Conservation (phyloP, 2,329 filamentous ascomycete genomes). For the Penicillium sp. region DNA sequence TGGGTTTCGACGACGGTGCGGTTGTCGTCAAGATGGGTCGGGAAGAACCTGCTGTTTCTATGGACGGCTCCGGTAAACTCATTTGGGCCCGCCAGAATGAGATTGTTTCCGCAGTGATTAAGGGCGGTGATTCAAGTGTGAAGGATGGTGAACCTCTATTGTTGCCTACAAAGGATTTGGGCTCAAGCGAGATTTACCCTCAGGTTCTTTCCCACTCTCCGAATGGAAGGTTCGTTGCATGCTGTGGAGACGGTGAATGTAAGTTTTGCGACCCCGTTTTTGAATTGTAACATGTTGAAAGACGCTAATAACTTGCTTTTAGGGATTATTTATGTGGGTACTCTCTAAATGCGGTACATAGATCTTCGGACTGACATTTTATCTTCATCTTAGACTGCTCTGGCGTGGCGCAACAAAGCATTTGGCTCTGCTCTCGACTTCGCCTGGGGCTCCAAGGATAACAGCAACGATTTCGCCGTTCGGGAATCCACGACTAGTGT, state of each 20-base stretch:
- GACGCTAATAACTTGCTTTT: neutral
- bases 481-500: conserved; percentile 92
- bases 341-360: neutral
- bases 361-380: neutral
- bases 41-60: conserved; percentile 95
- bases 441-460: conserved; percentile 94
- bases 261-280: conserved; percentile 42
- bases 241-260: conserved; percentile 98
- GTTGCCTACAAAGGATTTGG: conserved; percentile 90
- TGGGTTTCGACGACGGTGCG: conserved; percentile 96
- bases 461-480: conserved; percentile 98
- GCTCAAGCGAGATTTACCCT: conserved; percentile 94
- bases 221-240: conserved; percentile 86
- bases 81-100: conserved; percentile 97
- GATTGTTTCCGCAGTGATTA: conserved; percentile 92
- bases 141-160: conserved; percentile 90
- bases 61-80: conserved; percentile 94
- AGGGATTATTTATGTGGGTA: conserved; percentile 2
- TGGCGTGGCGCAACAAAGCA: conserved; percentile 96
- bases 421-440: conserved; percentile 96
- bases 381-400: conserved; percentile 76
- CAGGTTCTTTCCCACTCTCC: conserved; percentile 95
- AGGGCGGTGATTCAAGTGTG: conserved; percentile 78
- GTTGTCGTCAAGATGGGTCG: conserved; percentile 97
- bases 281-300: neutral